Base-by-base conservation (phyloP, 2,329 filamentous ascomycete genomes). In the Neonectria coccinea region DNA sequence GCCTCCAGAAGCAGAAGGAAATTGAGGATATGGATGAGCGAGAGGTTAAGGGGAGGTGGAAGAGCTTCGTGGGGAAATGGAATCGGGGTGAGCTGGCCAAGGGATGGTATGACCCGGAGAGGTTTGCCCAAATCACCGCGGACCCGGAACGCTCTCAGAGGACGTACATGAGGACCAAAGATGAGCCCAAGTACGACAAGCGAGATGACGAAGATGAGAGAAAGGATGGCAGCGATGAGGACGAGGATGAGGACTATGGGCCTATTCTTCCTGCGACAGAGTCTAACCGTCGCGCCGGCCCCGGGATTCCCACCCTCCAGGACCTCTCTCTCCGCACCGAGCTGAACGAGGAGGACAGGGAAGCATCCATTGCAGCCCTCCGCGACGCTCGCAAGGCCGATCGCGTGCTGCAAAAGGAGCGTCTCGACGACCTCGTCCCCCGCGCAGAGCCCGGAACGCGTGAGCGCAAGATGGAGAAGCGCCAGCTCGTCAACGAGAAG, bases 1-100 rank as follows among this genome's bases (percentile, higher is more conserved):
- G 94, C 71, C 87, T 97, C 36, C 95, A 98, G 79, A 97, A 97
- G 80, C 85, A 89, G 42, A 85, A 92, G 44, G 81, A 90, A 57
- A 81, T 97, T 1, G 84, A 89, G 18, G 85, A 87, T 10, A 83
- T 98, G 70, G 86, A 89, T 60, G 90, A 93, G 67, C 85, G 87
- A n/a, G 94, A 97, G 76, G 80, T 89, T 1, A 91, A 86, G 68
- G 94, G 94, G 1, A 84, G 95, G 59, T 99, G 95, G 94, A 97
- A 97, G 85, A 95, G 93, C 76, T 99, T 98, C 74, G 78, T 95
- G 12, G 85, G 87, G 4, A 95, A 94, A 83, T 99, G 96, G 95
- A 99, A 99, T 81, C 88, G 89, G 73, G 91, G 90, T 75, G 92
- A 95, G 80, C 83, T 98, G 67, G 91, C 92, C 5, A 91, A 95